Evolutionary conservation across 495 filamentous ascomycete species (phyloP).

Genomic region (Pyronema domesticum): DNA sequence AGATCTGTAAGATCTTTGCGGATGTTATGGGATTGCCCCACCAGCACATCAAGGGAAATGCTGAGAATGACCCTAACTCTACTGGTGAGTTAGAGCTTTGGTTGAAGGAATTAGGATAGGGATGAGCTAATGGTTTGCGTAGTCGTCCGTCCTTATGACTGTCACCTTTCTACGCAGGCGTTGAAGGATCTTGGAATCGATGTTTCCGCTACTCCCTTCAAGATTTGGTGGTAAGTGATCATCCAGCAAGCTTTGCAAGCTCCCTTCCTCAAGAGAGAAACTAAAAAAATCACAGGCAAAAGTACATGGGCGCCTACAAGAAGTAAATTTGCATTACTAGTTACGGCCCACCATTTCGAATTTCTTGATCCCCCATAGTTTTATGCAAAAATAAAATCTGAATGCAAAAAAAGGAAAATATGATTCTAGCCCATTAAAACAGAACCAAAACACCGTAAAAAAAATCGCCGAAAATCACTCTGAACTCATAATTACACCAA

Average conservation of each 20-base stretch:
- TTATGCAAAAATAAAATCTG: too few species aligned
- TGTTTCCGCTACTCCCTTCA: conserved; percentile 58
- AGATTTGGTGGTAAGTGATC: conserved; percentile 57
- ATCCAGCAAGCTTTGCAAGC: neutral
- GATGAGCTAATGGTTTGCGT: conserved; percentile 4
- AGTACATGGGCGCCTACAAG: conserved; percentile 19
- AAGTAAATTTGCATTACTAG: conserved; percentile 6
- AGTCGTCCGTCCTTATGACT: conserved; percentile 58
- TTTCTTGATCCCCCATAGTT: too few species aligned
- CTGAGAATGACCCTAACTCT: conserved; percentile 59
- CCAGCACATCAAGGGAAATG: conserved; percentile 50
- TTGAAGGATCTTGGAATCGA: conserved; percentile 61
- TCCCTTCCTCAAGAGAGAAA: neutral
- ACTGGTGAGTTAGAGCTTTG: conserved; percentile 39
- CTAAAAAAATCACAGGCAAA: conserved; percentile 12
- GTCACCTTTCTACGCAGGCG: conserved; percentile 62
- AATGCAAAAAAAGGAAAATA: too few species aligned
- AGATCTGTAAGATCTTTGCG: conserved; percentile 65
- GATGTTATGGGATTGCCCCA: conserved; percentile 64
- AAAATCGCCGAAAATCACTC: too few species aligned
- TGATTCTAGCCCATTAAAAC: too few species aligned
- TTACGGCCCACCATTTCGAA: too few species aligned
- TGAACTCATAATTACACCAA: too few species aligned
- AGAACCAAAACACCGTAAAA: too few species aligned
- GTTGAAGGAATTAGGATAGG: neutral